Evolutionary conservation across 2,329 filamentous ascomycete genomes (phyloP).

Genomic region (Pestalotiopsis sp.): DNA sequence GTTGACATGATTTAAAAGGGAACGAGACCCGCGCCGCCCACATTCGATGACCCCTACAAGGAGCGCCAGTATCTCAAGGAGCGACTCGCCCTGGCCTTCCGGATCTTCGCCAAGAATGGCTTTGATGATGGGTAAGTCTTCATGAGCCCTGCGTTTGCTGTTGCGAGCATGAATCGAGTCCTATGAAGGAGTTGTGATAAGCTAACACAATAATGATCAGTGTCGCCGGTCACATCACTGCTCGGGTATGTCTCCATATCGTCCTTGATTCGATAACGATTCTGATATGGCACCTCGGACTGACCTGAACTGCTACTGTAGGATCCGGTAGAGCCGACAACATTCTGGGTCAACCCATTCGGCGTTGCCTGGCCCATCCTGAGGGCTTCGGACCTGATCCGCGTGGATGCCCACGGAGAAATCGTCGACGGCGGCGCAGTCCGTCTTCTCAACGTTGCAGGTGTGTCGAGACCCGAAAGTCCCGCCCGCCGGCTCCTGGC

Average conservation of each 20-base stretch:
- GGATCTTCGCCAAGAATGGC: conserved; percentile 59
- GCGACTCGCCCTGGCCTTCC: conserved; percentile 57
- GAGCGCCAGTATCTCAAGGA: conserved; percentile 58
- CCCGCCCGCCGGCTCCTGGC: neutral
- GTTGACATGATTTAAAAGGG: neutral
- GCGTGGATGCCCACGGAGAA: conserved; percentile 62
- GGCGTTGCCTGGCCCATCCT: conserved; percentile 65
- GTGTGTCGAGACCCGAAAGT: conserved; percentile 10
- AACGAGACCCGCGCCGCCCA: conserved; percentile 19
- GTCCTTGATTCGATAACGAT: neutral
- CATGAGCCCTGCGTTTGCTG: neutral
- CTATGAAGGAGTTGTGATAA: neutral
- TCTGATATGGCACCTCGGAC: neutral
- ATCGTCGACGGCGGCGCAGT: conserved; percentile 64
- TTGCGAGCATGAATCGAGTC: neutral
- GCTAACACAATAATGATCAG: conserved; percentile 17
- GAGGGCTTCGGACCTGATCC: conserved; percentile 68
- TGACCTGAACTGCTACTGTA: neutral
- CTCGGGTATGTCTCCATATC: conserved; percentile 38
- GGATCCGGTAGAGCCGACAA: conserved; percentile 60
- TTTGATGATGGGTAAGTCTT: conserved; percentile 53
- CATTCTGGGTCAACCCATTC: conserved; percentile 71
- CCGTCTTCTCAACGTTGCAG: conserved; percentile 35
- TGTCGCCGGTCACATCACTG: conserved; percentile 66
- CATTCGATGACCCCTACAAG: conserved; percentile 31